A percentile compares a stretch with the other conserved stretches of the same genome.
Evolutionary conservation across 139 green algal genomes (phyloP).

Genomic region (Spirogloea muscicola): DNA sequence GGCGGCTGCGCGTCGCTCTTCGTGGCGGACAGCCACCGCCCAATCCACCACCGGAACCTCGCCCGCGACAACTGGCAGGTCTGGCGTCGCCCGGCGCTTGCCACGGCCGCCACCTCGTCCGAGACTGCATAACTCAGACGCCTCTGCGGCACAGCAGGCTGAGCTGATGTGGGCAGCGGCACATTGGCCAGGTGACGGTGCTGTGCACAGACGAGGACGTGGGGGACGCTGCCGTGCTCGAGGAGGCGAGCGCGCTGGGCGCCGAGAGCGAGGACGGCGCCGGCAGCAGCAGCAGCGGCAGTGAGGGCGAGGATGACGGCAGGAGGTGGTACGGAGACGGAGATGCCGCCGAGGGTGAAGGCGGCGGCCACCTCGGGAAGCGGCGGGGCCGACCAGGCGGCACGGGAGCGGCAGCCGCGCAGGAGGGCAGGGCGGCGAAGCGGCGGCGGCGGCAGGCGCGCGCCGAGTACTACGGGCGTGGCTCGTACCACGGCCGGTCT

Average conservation of each 20-base stretch:
- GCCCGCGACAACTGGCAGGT: too few relatives aligned
- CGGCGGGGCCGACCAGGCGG: not conserved
- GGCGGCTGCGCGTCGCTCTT: not conserved
- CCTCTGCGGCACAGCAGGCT: too few relatives aligned
- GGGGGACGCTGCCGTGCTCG: too few relatives aligned
- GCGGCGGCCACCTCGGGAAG: not conserved
- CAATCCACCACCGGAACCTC: slow-evolving; percentile 32
- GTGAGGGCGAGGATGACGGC: not conserved
- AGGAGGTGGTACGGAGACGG: slow-evolving; percentile 10
- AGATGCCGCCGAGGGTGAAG: slow-evolving; percentile 15
- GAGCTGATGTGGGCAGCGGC: too few relatives aligned
- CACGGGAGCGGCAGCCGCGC: not conserved
- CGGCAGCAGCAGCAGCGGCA: too few relatives aligned
- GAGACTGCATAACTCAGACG: too few relatives aligned
- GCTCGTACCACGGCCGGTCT: slow-evolving; percentile 66
- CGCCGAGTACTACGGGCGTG: slow-evolving; percentile 23
- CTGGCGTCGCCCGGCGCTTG: too few relatives aligned
- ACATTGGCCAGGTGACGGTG: too few relatives aligned
- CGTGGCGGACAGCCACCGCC: slow-evolving; percentile 39
- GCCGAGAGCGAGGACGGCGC: too few relatives aligned
- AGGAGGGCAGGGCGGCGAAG: not conserved
- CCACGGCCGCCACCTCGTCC: too few relatives aligned
- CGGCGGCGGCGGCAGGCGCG: not conserved
- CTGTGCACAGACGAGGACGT: too few relatives aligned
- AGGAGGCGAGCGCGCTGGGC: too few relatives aligned